Evolutionary conservation across 2,329 filamentous ascomycete genomes (phyloP), one percentile per base, ranked within the genome.

Genomic region (Scedosporium boydii): DNA sequence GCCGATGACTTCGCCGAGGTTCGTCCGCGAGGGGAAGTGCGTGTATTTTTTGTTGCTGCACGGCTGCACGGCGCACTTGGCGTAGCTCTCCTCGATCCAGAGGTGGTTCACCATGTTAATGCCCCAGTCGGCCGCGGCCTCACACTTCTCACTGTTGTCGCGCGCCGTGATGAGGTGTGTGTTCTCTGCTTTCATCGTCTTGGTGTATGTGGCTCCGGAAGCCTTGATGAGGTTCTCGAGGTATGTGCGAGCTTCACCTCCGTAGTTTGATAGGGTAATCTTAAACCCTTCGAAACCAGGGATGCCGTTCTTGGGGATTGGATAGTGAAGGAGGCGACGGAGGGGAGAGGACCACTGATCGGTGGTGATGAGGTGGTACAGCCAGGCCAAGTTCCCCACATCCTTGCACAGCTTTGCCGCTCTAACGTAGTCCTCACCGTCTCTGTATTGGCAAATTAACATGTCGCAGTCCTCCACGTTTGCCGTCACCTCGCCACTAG

Each of bases 41-140:
- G 84, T 91, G 71, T 96, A 99, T 65, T 88, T 87, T 7, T 83
- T 79, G 60, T 90, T 84, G 3, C 89, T 88, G 23, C 93, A 77
- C 0, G 85, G 84, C 71, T 91, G 88, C 63, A 88, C 78, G 70
- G 89, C 83, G 77, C 92, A 96, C 71, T 89, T 91, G 1, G 93
- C 91, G 71, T 98, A 99, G 74, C 92, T 96, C 71, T 99, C 95
- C 74, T 99, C 95, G 56, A 99, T 82, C 95, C 95, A 99, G 0
- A 99, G 81, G 72, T 99, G 95, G 72, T 98, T 99, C 68, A 96
- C 80, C 68, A 96, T 88, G 63, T 91, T 79, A 62, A 98, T 87
- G 61, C 89, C 88, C 95, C 95, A 99, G 75, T 98, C 95, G 65
- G 86, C 84, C 0, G 95, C 95, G 1, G 95, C 95, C 44, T 89